Evolutionary conservation across 306 rosid species (phyloP).

Genomic region (Quercus variabilis): DNA sequence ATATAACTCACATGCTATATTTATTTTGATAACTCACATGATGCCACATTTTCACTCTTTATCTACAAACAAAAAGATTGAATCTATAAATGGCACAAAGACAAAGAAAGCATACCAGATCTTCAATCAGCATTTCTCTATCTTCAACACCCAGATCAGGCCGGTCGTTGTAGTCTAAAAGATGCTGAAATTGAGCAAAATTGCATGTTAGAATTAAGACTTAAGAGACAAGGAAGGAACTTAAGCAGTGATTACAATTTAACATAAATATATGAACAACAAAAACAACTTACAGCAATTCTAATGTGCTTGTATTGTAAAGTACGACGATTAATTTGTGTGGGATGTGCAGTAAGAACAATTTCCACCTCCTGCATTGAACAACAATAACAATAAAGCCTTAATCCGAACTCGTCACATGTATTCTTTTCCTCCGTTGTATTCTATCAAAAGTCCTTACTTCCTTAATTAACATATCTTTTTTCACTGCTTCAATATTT

Average conservation of each 20-base stretch:
- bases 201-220: constrained; percentile 20
- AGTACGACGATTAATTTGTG: constrained; percentile 94
- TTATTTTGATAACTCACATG: constrained; percentile 14
- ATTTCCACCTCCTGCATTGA: constrained; percentile 75
- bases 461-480: too few relatives aligned
- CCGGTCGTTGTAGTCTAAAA: constrained; percentile 78
- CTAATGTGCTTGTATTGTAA: constrained; percentile 83
- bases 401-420: too few relatives aligned
- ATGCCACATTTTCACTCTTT: constrained; percentile 46
- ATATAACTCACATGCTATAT: constrained; percentile 50
- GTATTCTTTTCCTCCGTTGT: too few relatives aligned
- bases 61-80: constrained; percentile 40
- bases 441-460: too few relatives aligned
- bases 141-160: constrained; percentile 82
- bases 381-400: background rate
- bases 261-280: background rate
- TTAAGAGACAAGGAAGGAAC: constrained; percentile 6
- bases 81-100: background rate
- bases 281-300: constrained; percentile 61
- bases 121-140: constrained; percentile 84
- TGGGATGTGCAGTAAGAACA: constrained; percentile 98
- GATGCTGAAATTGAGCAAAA: constrained; percentile 52
- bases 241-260: constrained; percentile 6
- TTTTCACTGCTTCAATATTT: too few relatives aligned
- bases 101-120: constrained; percentile 62